Evolutionary conservation across 225 moss, liverwort and hornwort species (phyloP), one percentile per base, ranked within the genome.

Genomic region (Physcomitrellopsis africana): DNA sequence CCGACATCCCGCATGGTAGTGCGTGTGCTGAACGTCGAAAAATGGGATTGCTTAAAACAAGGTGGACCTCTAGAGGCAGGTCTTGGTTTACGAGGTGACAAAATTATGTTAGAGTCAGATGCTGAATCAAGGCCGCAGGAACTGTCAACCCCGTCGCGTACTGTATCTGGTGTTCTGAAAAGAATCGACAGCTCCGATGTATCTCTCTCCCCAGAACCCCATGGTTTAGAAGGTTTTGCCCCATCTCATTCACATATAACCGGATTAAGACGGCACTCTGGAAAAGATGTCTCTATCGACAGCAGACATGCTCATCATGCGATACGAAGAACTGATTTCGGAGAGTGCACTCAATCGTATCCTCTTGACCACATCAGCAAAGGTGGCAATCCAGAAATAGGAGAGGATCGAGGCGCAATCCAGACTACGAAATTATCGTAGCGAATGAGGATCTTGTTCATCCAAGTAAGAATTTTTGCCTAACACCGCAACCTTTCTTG

Each of bases 71-170:
- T 67, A 53, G 67, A 65, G 12, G 57, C 46, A 67, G 83, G 80
- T 55, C 73, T 70, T 67, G 66, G 59, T 43, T 45, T 73, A n/a
- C 72, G 77, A 80, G 73, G 82, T 61, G 74, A 79, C 9, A 82
- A 79, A 69, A 81, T 86, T 63, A 67, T 67, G 56, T 56, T 83
- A 42, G 83, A 83, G 65, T 86, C 86, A 45, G 83, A 86, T 68
- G 86, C 83, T 63, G 86, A 86, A 45, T 86, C 86, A 9, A 83
- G 71, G 68, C 86, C 86, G 51, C 83, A 81, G 51, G 86, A 83
- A 53, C 86, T 83, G 52, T 83, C 83, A 69, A 86, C 74, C 24
- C 83, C 81, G 14, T 80, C 78, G 52, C 77, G 75, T 41, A 83
- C 68, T 16, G 56, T 73, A 64, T 86, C 77, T 0, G 70, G 82